A percentile compares a stretch with the other conserved stretches of the same genome.
These are phyloP conservation scores for Pinus taeda DNA, from an alignment of 75 land plant genomes.

Conservation along the genomic window DNA sequence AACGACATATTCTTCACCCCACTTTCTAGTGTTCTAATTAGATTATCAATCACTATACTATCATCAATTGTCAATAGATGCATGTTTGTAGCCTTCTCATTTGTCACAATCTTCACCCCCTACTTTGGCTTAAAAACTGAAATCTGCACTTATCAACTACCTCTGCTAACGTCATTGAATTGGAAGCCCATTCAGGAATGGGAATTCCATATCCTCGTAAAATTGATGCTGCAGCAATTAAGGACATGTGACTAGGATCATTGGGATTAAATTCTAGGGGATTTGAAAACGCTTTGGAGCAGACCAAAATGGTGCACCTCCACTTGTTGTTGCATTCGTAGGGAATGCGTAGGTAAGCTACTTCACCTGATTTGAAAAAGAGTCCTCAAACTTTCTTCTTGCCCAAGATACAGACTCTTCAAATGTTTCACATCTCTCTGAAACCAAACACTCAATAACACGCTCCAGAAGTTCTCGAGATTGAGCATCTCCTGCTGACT, in stretches of 20 bases:
- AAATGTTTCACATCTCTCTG: slow-evolving; percentile 70
- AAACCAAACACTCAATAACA: slow-evolving; percentile 75
- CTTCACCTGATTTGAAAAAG: slow-evolving; percentile 86
- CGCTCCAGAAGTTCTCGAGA: slow-evolving; percentile 83
- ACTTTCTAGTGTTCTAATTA: slow-evolving; percentile 54
- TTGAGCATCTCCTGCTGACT: slow-evolving; percentile 87
- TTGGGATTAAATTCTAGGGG: slow-evolving; percentile 57
- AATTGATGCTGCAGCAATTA: slow-evolving; percentile 67
- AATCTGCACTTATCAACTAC: slow-evolving; percentile 61
- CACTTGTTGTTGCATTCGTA: slow-evolving; percentile 75
- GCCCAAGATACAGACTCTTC: slow-evolving; percentile 86
- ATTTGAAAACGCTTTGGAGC: slow-evolving; percentile 88
- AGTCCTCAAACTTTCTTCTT: slow-evolving; percentile 87
- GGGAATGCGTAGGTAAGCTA: slow-evolving; percentile 92
- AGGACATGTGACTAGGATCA: slow-evolving; percentile 58
- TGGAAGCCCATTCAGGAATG: slow-evolving; percentile 74
- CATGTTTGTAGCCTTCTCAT: slow-evolving; percentile 79
- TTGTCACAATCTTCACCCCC: slow-evolving; percentile 85
- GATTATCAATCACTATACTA: slow-evolving; percentile 58
- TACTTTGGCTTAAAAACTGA: slow-evolving; percentile 75
- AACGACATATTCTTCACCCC: slow-evolving; percentile 44
- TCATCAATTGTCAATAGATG: slow-evolving; percentile 65
- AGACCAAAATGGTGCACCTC: slow-evolving; percentile 68
- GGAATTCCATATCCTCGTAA: slow-evolving; percentile 82
- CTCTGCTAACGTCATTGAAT: slow-evolving; percentile 43